Evolutionary conservation across 2,329 filamentous ascomycete species (phyloP), one percentile per base, ranked within the genome.

Genomic region (Cladophialophora immunda): DNA sequence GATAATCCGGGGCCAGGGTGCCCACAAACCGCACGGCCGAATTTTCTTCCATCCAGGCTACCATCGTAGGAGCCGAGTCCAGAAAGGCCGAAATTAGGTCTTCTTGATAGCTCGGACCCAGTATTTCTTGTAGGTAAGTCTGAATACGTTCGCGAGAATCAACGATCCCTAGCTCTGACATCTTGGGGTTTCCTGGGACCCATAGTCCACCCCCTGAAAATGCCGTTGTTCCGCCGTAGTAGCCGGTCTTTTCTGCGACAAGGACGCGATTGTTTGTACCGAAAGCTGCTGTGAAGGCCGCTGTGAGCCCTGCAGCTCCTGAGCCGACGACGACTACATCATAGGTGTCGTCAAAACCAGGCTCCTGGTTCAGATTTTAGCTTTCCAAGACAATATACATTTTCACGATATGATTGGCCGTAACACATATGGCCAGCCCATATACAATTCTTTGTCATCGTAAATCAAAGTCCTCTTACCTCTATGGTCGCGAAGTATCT

Each of bases 121-220:
- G 9, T 11, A 36, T 13, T 36, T 3, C 32, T 75, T 36, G 58
- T 9, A 66, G 58, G 65, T 30, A 73, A 59, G 4, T 68, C 50
- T 19, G 66, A 65, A 29, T 75, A 75, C 72, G 65, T 11, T 73
- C 70, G 1, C 62, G 41, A 59, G 68, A 75, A 68, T 78, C 77
- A 29, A 63, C 8, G 1, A 73, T 50, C 13, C 68, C 71, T 1
- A 67, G 62, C 5, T 27, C 68, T 64, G 9, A 76, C 34, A 52
- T 13, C 4, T 53, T 6, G 13, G 74, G 72, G 34, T 73, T 76
- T 58, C 74, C 73, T 1, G 78, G 78, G 11, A 80, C 73, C 78
- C 78, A 80, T 27, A 76, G 62, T 1, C 71, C 74, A 15, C 76
- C 32, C 15, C 32, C 32, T 13, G 32, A 36, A 13, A 36, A 36